Evolutionary conservation across 169 alveolate species (phyloP).

Genomic region (Amoebophrya sp.): DNA sequence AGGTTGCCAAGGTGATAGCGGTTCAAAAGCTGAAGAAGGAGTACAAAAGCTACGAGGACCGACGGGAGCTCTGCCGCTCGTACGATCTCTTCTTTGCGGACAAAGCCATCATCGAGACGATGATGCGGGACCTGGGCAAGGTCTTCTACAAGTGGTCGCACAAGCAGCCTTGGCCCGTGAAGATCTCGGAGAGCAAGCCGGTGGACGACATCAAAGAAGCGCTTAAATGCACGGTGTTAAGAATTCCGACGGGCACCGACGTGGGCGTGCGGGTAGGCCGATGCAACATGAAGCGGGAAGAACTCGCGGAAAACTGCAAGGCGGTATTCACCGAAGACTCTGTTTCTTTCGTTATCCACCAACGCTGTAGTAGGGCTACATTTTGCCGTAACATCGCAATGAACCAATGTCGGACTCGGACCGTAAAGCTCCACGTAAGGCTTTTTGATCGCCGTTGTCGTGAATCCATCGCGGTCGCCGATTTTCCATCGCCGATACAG

Average conservation of each 20-base stretch:
- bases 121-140: constrained; percentile 38
- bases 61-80: constrained; percentile 25
- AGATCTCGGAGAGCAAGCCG: neutral
- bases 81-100: constrained; percentile 39
- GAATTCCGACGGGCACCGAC: neutral
- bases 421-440: no score
- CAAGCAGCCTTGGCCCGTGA: neutral
- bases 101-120: constrained; percentile 33
- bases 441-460: no score
- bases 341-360: no score
- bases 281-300: neutral
- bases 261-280: neutral
- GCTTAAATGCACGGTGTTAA: neutral
- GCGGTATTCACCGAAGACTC: no score
- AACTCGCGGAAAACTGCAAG: neutral
- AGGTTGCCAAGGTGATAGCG: constrained; percentile 21
- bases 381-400: no score
- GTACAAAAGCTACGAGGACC: constrained; percentile 31
- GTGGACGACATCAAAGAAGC: neutral
- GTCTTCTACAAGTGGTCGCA: neutral
- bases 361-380: no score
- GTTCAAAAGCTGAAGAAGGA: constrained; percentile 33
- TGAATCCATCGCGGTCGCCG: no score
- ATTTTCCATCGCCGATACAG: no score
- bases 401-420: no score